Percentiles rank a stretch among this genome's conserved stretches.
phyloP scores from a whole-genome alignment of 345 rosid species.

The Isatis tinctoria region DNA sequence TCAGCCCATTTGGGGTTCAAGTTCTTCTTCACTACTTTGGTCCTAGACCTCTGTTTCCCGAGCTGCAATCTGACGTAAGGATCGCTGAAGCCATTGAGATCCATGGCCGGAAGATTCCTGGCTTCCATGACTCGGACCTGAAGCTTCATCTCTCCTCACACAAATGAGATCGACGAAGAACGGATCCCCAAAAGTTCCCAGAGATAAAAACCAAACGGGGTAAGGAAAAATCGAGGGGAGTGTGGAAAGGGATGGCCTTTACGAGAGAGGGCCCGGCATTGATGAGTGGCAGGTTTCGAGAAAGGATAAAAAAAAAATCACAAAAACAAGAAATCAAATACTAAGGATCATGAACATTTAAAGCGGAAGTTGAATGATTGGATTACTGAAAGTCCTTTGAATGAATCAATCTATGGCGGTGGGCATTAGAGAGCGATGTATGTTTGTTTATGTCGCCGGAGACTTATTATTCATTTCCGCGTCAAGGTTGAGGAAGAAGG shows the following conservation, averaged over 20 bases:
- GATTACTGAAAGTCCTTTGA: background rate
- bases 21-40: constrained; percentile 83
- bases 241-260: background rate
- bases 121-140: constrained; percentile 76
- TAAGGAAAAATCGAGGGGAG: background rate
- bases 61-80: constrained; percentile 83
- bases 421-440: background rate
- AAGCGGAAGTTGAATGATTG: background rate
- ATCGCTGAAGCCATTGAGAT: constrained; percentile 85
- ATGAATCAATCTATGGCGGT: background rate
- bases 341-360: background rate
- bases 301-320: background rate
- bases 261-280: background rate
- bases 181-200: background rate
- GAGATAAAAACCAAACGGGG: background rate
- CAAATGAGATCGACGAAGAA: background rate
- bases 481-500: constrained; percentile 3
- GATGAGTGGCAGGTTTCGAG: background rate
- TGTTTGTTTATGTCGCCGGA: background rate
- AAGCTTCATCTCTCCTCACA: constrained; percentile 54
- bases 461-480: constrained; percentile 1
- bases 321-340: background rate
- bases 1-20: constrained; percentile 92
- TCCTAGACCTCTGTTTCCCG: constrained; percentile 65
- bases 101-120: constrained; percentile 82